phyloP scores from a whole-genome alignment of 2,329 filamentous ascomycete genomes.

The Botrytis galanthina region DNA sequence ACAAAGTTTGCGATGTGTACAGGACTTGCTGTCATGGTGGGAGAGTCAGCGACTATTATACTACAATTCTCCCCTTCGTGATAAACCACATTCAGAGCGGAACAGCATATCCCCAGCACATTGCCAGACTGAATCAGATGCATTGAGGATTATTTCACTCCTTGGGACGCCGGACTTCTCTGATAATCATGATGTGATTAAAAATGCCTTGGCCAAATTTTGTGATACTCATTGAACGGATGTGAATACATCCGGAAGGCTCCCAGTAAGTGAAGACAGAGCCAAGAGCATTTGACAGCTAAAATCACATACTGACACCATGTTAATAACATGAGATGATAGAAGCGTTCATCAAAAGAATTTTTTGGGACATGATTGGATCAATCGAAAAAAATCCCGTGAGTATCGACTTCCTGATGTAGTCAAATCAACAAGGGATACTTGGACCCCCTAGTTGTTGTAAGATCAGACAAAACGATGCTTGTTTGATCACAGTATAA shows the following conservation, averaged over 20 bases:
- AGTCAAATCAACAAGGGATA: slow-evolving; percentile 21
- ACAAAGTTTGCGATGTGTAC: neutral
- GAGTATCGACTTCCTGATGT: neutral
- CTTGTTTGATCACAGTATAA: slow-evolving; percentile 31
- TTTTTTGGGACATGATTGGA: neutral
- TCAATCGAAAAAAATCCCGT: neutral
- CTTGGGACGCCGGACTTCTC: neutral
- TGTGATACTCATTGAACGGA: slow-evolving; percentile 8
- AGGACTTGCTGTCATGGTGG: neutral
- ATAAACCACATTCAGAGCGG: slow-evolving; percentile 21
- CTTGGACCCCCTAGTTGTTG: slow-evolving; percentile 25
- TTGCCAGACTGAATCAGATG: slow-evolving; percentile 17
- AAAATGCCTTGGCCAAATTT: neutral
- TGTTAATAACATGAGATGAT: slow-evolving; percentile 19
- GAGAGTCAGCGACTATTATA: slow-evolving; percentile 3
- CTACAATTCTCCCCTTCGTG: slow-evolving; percentile 13
- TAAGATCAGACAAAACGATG: slow-evolving; percentile 32
- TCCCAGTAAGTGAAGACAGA: neutral
- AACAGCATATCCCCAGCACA: slow-evolving; percentile 18
- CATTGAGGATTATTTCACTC: slow-evolving; percentile 29
- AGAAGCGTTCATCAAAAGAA: neutral
- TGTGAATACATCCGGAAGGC: neutral
- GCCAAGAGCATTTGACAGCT: slow-evolving; percentile 28
- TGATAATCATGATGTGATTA: neutral
- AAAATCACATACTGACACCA: slow-evolving; percentile 26